These are phyloP conservation scores for Rhizopus sp. DNA, from an alignment of 371 early-diverging fungal species.

Conservation along the genomic window DNA sequence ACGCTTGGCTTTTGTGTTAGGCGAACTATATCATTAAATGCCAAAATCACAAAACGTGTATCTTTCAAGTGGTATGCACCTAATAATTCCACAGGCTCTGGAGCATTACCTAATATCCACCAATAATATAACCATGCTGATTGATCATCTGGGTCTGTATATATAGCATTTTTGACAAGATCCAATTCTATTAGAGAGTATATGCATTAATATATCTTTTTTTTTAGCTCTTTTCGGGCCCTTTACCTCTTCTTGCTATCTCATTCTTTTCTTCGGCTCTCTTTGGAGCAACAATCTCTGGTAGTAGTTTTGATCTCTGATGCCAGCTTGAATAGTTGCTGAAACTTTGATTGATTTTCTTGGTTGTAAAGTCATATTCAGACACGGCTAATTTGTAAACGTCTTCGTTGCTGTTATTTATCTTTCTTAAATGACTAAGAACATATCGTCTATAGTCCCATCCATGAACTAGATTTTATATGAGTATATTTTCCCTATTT, in stretches of 20 bases:
- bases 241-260: conserved; percentile 38
- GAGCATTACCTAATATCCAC: conserved; percentile 76
- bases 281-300: conserved; percentile 54
- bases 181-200: conserved; percentile 66
- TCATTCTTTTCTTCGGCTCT: conserved; percentile 40
- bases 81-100: conserved; percentile 20
- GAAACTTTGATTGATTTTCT: conserved; percentile 87
- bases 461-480: conserved; percentile 77
- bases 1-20: conserved; percentile 16
- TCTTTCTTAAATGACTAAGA: conserved; percentile 45
- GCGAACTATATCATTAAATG: conserved; percentile 28
- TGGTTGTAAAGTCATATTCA: conserved; percentile 86
- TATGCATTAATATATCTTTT: background rate
- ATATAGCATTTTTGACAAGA: conserved; percentile 84
- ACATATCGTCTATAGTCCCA: conserved; percentile 94
- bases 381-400: conserved; percentile 27
- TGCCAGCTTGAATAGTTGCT: conserved; percentile 98
- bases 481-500: background rate
- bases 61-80: conserved; percentile 27
- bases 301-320: conserved; percentile 82
- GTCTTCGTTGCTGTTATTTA: conserved; percentile 24
- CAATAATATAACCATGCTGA: conserved; percentile 94
- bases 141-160: conserved; percentile 96
- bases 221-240: background rate
- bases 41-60: conserved; percentile 14